Conservation (phyloP, 805 yeast genomes). For the Lachancea quebecensis region DNA sequence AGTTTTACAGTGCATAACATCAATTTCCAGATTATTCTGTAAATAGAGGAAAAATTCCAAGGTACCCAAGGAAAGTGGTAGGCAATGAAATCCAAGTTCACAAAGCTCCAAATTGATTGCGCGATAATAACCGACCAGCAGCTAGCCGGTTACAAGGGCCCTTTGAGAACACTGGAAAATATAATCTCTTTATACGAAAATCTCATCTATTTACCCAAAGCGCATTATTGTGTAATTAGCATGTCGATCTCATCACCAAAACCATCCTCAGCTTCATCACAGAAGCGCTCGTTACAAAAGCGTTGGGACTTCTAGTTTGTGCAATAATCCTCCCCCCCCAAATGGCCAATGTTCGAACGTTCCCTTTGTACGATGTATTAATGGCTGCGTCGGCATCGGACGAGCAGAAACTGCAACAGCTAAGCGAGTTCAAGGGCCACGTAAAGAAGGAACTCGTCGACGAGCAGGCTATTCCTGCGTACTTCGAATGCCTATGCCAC, state of each 20-base stretch:
- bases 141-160: too few relatives aligned
- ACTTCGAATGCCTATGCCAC: slow-evolving; percentile 22
- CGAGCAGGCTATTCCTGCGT: slow-evolving; percentile 16
- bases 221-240: background rate
- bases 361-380: slow-evolving; percentile 2
- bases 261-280: background rate
- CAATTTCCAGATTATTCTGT: too few relatives aligned
- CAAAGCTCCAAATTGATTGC: too few relatives aligned
- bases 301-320: background rate
- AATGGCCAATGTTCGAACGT: slow-evolving; percentile 2
- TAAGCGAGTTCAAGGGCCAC: slow-evolving; percentile 30
- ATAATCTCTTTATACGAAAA: background rate
- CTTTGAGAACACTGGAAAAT: too few relatives aligned
- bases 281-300: too few relatives aligned
- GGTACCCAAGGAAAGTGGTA: too few relatives aligned
- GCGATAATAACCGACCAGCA: too few relatives aligned
- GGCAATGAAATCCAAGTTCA: too few relatives aligned
- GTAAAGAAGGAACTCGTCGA: slow-evolving; percentile 31
- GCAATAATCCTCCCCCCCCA: background rate
- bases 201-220: too few relatives aligned
- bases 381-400: background rate
- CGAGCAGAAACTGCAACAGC: slow-evolving; percentile 15
- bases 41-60: too few relatives aligned
- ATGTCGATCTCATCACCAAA: background rate
- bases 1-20: too few relatives aligned